Percentiles rank a stretch among this genome's conserved stretches.
These are phyloP conservation scores for Colletotrichum salicis DNA, from an alignment of 2,329 filamentous ascomycete species.

Conservation along the genomic window DNA sequence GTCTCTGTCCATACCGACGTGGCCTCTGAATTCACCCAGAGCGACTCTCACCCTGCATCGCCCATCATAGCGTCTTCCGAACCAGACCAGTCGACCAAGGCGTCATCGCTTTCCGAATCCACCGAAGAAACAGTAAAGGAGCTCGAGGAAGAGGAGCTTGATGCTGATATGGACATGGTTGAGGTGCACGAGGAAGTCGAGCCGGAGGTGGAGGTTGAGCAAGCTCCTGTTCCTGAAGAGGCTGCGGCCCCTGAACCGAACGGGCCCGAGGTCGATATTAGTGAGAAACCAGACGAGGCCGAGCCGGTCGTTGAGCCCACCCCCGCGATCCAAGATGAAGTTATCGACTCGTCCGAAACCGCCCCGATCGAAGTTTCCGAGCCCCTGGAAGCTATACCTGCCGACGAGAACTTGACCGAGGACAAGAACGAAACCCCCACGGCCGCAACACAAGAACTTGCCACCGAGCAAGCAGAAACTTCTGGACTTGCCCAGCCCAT, in stretches of 20 bases:
- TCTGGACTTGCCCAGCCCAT: background rate
- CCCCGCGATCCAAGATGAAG: background rate
- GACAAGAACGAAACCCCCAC: background rate
- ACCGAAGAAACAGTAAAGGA: constrained; percentile 68
- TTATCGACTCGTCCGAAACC: background rate
- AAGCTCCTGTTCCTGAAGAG: background rate
- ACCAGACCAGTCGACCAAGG: constrained; percentile 68
- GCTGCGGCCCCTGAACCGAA: background rate
- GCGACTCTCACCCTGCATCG: constrained; percentile 68
- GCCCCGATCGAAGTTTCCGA: background rate
- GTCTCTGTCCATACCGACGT: constrained; percentile 57
- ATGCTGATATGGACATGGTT: constrained; percentile 5
- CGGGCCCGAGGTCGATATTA: background rate
- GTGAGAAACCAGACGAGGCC: constrained; percentile 37
- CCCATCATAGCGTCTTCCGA: constrained; percentile 65
- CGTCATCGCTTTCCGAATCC: constrained; percentile 71
- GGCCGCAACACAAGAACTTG: background rate
- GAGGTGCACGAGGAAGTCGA: constrained; percentile 37
- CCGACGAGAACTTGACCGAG: constrained; percentile 32
- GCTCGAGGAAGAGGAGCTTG: constrained; percentile 41
- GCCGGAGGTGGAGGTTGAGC: constrained; percentile 9
- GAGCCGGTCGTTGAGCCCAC: background rate
- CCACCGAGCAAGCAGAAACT: background rate
- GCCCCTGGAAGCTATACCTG: constrained; percentile 9
- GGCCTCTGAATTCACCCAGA: constrained; percentile 58